Percentiles rank a stretch among this genome's conserved stretches.
phyloP scores from a whole-genome alignment of 768 basidiomycete genomes.

The Amanita muscaria region DNA sequence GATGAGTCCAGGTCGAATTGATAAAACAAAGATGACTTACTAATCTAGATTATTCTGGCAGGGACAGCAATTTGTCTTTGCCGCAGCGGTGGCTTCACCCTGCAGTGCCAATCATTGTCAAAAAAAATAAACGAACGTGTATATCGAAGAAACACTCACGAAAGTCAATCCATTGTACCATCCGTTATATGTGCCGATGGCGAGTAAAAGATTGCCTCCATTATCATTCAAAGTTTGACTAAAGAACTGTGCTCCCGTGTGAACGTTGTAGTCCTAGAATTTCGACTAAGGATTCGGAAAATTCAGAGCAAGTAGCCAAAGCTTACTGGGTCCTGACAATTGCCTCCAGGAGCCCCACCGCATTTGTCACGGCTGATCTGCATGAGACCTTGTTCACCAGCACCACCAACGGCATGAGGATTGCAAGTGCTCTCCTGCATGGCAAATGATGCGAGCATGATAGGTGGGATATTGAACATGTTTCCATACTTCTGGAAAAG shows the following conservation, averaged over 20 bases:
- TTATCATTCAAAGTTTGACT: slow-evolving; percentile 36
- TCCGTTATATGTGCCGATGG: slow-evolving; percentile 72
- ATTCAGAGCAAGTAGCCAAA: neutral
- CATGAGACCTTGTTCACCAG: slow-evolving; percentile 82
- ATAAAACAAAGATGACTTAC: slow-evolving; percentile 30
- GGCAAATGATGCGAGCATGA: slow-evolving; percentile 77
- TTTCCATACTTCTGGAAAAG: slow-evolving; percentile 53
- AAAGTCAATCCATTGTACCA: slow-evolving; percentile 53
- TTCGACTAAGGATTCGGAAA: neutral
- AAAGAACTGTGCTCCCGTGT: slow-evolving; percentile 56
- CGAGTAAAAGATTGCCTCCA: slow-evolving; percentile 43
- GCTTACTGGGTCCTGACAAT: slow-evolving; percentile 40
- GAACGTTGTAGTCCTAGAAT: slow-evolving; percentile 61
- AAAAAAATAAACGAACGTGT: neutral
- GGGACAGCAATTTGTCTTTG: slow-evolving; percentile 42
- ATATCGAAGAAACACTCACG: slow-evolving; percentile 26
- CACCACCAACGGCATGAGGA: slow-evolving; percentile 55
- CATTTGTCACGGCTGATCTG: slow-evolving; percentile 80
- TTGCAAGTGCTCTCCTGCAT: slow-evolving; percentile 82
- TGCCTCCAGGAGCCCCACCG: slow-evolving; percentile 37
- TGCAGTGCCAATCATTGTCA: slow-evolving; percentile 19
- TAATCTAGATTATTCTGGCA: slow-evolving; percentile 88
- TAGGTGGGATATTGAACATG: slow-evolving; percentile 50
- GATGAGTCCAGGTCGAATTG: slow-evolving; percentile 4
- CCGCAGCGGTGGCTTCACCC: slow-evolving; percentile 52